Percentiles rank a stretch among this genome's conserved stretches.
Evolutionary conservation across 2,329 filamentous ascomycete species (phyloP).

Genomic region (Blumeriella jaapii): DNA sequence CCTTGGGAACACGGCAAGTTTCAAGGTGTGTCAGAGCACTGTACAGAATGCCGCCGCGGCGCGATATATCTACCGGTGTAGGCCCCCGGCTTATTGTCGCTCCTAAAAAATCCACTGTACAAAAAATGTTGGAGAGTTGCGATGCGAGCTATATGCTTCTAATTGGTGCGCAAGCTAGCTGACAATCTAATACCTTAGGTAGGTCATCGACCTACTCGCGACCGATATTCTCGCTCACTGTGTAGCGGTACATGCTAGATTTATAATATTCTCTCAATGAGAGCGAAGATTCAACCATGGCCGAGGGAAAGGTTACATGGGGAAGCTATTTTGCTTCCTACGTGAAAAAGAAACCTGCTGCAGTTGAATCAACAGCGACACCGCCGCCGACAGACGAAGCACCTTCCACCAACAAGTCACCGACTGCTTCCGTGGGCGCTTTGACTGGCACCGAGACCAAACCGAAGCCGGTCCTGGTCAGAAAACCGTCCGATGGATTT

Average conservation of each 20-base stretch:
- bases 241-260: background rate
- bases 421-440: background rate
- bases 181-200: no score
- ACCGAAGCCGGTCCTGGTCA: background rate
- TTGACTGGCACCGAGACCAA: background rate
- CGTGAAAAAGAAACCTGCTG: constrained; percentile 7
- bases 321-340: constrained; percentile 7
- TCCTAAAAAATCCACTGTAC: no score
- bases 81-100: no score
- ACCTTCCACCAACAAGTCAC: background rate
- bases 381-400: background rate
- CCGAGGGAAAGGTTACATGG: constrained; percentile 1
- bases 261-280: background rate
- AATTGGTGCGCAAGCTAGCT: no score
- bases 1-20: no score
- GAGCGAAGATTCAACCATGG: constrained; percentile 1
- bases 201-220: background rate
- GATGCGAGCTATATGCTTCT: no score
- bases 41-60: no score
- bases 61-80: no score
- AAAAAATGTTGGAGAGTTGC: no score
- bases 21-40: no score
- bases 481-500: constrained; percentile 1
- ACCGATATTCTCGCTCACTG: background rate
- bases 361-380: background rate